Evolutionary conservation across 2,329 filamentous ascomycete species (phyloP).

Genomic region (Fusarium sp.): DNA sequence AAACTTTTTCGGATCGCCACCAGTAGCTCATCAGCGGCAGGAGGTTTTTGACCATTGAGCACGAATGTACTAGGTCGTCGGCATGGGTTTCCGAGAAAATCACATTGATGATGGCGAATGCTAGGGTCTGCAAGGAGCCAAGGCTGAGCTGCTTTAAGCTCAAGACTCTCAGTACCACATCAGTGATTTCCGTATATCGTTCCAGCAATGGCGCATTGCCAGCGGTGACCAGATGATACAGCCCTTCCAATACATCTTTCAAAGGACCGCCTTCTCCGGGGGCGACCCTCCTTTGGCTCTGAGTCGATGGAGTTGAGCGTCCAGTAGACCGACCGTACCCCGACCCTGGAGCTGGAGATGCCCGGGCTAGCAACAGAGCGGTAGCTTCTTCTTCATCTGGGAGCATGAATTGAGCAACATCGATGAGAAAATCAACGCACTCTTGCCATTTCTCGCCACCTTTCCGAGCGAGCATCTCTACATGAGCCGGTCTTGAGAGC

Average conservation of each 20-base stretch:
- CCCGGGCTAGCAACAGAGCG: conserved; percentile 50
- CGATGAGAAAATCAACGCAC: conserved; percentile 78
- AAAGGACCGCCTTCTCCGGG: conserved; percentile 50
- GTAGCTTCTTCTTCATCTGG: conserved; percentile 56
- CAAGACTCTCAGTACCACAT: conserved; percentile 71
- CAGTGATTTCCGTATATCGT: conserved; percentile 67
- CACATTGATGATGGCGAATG: conserved; percentile 81
- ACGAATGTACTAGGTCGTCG: conserved; percentile 75
- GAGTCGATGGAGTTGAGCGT: conserved; percentile 47
- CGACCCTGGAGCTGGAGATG: conserved; percentile 60
- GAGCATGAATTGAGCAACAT: conserved; percentile 66
- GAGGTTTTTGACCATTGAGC: conserved; percentile 68
- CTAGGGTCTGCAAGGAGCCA: conserved; percentile 75
- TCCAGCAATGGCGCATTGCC: conserved; percentile 75
- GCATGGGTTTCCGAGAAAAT: conserved; percentile 74
- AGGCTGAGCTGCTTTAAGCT: conserved; percentile 68
- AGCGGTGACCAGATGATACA: conserved; percentile 72
- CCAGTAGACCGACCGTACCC: conserved; percentile 45
- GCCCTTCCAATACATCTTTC: conserved; percentile 66
- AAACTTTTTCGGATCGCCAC: conserved; percentile 79
- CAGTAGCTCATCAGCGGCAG: conserved; percentile 79
- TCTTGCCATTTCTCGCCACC: conserved; percentile 73
- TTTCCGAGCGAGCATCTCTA: conserved; percentile 77
- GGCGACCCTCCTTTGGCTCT: conserved; percentile 46
- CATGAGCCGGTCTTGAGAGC: conserved; percentile 79